Conservation (phyloP, 2,329 filamentous ascomycete species). For the Elsinoe perseae region DNA sequence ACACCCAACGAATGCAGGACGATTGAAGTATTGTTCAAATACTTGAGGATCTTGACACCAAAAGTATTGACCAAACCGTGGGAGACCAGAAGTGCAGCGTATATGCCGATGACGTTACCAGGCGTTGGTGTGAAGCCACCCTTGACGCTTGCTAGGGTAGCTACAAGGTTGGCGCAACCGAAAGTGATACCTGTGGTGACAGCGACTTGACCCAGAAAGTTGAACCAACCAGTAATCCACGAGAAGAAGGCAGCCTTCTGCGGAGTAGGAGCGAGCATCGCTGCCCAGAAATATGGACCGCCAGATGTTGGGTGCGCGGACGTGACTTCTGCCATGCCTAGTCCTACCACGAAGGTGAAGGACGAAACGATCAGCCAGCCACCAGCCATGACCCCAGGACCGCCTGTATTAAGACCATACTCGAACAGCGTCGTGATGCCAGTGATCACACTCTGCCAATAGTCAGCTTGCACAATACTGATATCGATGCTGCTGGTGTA, state of each 20-base stretch:
- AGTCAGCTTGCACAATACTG: neutral
- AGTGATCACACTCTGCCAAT: slow-evolving; percentile 47
- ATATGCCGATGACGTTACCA: slow-evolving; percentile 50
- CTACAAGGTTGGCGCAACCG: slow-evolving; percentile 40
- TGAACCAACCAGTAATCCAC: slow-evolving; percentile 46
- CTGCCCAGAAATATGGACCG: slow-evolving; percentile 55
- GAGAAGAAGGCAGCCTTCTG: slow-evolving; percentile 37
- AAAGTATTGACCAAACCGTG: slow-evolving; percentile 52
- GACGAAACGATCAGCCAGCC: slow-evolving; percentile 51
- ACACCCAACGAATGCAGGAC: slow-evolving; percentile 48
- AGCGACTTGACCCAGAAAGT: slow-evolving; percentile 42
- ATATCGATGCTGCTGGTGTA: neutral
- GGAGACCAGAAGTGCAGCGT: slow-evolving; percentile 48
- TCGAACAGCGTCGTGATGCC: slow-evolving; percentile 52
- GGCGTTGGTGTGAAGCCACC: slow-evolving; percentile 39
- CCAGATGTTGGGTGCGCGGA: slow-evolving; percentile 52
- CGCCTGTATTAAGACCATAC: slow-evolving; percentile 48
- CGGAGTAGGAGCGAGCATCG: slow-evolving; percentile 46
- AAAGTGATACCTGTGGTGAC: slow-evolving; percentile 45
- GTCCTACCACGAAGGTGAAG: slow-evolving; percentile 49
- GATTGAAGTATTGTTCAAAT: slow-evolving; percentile 52
- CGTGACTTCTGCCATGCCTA: slow-evolving; percentile 53
- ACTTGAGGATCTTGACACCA: slow-evolving; percentile 48
- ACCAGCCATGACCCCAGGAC: slow-evolving; percentile 48
- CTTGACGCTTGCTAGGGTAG: slow-evolving; percentile 40